Conservation (phyloP, 2,329 filamentous ascomycete species). For the Phyllachora maydis region DNA sequence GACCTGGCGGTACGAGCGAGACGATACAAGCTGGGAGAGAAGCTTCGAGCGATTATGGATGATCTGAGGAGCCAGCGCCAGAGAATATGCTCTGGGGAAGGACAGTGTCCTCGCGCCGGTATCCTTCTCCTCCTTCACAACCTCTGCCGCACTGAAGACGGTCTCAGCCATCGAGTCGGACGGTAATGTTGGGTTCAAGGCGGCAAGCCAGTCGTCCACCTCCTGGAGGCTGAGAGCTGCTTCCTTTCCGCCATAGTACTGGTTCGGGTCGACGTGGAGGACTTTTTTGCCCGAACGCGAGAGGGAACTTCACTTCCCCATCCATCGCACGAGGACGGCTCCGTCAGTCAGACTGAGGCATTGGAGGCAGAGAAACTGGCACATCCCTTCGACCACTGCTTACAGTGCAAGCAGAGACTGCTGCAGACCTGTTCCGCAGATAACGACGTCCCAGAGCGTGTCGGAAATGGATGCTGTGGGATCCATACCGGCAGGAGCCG, state of each 20-base stretch:
- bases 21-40: conserved; percentile 66
- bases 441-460: conserved; percentile 59
- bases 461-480: too few relatives aligned
- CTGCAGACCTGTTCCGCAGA: conserved; percentile 57
- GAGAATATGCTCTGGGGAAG: conserved; percentile 54
- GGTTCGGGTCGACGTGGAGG: conserved; percentile 71
- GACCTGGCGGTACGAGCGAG: conserved; percentile 69
- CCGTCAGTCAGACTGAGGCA: conserved; percentile 45
- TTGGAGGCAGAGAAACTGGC: conserved; percentile 12
- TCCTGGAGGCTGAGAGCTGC: conserved; percentile 74
- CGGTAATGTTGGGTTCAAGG: conserved; percentile 11
- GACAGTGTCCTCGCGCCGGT: conserved; percentile 23
- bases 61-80: conserved; percentile 70
- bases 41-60: conserved; percentile 69
- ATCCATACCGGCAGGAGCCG: too few relatives aligned
- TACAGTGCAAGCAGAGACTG: conserved; percentile 68
- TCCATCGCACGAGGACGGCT: conserved; percentile 22
- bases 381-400: too few relatives aligned
- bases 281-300: conserved; percentile 84
- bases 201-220: conserved; percentile 49
- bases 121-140: too few relatives aligned
- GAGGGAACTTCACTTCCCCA: conserved; percentile 65
- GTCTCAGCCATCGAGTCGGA: conserved; percentile 7
- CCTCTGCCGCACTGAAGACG: conserved; percentile 15
- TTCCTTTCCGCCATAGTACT: conserved; percentile 73